These are phyloP conservation scores for Cutaneotrichosporon cyanovorans DNA, from an alignment of 1,284 basidiomycete species.

Conservation along the genomic window DNA sequence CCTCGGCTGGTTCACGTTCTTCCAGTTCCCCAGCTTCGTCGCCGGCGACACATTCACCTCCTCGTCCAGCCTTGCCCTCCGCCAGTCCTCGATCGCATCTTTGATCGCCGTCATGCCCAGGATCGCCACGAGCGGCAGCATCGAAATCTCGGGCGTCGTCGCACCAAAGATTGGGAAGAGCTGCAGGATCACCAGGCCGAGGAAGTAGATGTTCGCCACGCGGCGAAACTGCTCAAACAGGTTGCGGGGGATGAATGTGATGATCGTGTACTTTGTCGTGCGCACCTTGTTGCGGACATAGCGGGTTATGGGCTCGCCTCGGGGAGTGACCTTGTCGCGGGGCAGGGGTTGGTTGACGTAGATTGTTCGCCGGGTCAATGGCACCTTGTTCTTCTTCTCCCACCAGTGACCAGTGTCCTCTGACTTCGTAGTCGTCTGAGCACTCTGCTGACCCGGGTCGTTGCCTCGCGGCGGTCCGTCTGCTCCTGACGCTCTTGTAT, in stretches of 20 bases:
- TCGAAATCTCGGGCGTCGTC: conserved; percentile 70
- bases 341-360: conserved; percentile 56
- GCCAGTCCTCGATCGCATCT: conserved; percentile 90
- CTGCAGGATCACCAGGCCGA: conserved; percentile 74
- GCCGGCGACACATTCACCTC: conserved; percentile 49
- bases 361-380: conserved; percentile 57
- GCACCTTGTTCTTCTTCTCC: conserved; percentile 17
- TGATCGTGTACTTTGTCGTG: conserved; percentile 84
- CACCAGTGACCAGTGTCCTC: no score
- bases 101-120: conserved; percentile 84
- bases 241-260: conserved; percentile 93
- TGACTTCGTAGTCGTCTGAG: neutral
- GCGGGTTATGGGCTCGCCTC: conserved; percentile 67
- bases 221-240: conserved; percentile 83
- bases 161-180: conserved; percentile 89
- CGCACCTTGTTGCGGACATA: conserved; percentile 92
- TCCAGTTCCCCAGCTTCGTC: conserved; percentile 66
- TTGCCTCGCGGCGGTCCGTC: conserved; percentile 1
- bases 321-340: conserved; percentile 15
- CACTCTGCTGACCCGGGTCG: neutral
- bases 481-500: conserved; percentile 1
- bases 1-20: conserved; percentile 76
- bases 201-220: conserved; percentile 88
- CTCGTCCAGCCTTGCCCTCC: conserved; percentile 76
- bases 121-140: conserved; percentile 82